Percentiles rank a stretch among this genome's conserved stretches.
These are phyloP conservation scores for Chiua virens DNA, from an alignment of 768 basidiomycete genomes.

Conservation along the genomic window DNA sequence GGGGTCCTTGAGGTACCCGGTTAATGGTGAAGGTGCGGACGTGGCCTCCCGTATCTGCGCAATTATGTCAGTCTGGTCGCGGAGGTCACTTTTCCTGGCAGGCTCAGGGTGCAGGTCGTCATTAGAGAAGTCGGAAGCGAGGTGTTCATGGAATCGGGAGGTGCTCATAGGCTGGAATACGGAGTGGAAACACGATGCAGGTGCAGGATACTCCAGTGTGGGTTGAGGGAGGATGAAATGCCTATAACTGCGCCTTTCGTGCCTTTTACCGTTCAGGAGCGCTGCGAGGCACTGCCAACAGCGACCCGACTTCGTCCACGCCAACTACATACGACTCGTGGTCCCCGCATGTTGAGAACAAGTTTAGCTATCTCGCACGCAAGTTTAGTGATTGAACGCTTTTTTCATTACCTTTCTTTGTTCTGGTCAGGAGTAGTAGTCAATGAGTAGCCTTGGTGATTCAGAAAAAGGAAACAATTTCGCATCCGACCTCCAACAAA, in stretches of 20 bases:
- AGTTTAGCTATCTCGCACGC: not conserved
- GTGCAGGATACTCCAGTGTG: conserved; percentile 4
- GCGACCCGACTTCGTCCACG: too few species aligned
- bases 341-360: conserved; percentile 11
- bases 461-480: not conserved
- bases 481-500: not conserved
- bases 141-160: conserved; percentile 33
- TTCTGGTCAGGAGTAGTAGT: too few species aligned
- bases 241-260: conserved; percentile 1
- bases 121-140: conserved; percentile 16
- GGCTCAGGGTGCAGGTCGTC: conserved; percentile 16
- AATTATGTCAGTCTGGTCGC: conserved; percentile 34
- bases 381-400: too few species aligned
- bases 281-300: conserved; percentile 7
- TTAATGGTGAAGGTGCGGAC: conserved; percentile 45
- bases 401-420: too few species aligned
- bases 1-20: conserved; percentile 46
- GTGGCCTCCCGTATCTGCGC: conserved; percentile 45
- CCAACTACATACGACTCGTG: conserved; percentile 15
- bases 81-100: not conserved
- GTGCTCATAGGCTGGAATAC: conserved; percentile 20
- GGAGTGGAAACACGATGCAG: conserved; percentile 6
- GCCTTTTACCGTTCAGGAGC: conserved; percentile 9
- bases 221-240: conserved; percentile 6
- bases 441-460: not conserved